phyloP scores from a whole-genome alignment of 2,329 filamentous ascomycete species.

The Phoma sp. region DNA sequence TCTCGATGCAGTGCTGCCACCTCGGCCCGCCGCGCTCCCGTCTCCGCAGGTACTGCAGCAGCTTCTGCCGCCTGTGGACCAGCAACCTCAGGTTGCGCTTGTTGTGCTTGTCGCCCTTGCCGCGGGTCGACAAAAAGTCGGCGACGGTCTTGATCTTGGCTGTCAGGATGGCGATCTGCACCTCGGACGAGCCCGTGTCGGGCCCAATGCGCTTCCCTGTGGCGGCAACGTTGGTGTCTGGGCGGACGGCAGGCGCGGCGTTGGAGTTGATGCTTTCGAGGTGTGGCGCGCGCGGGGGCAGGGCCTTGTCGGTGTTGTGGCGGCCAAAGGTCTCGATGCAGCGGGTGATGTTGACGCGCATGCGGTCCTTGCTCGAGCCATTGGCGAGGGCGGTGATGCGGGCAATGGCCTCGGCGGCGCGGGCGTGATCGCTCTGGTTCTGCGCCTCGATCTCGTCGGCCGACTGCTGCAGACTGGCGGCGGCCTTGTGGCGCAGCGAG shows the following conservation, averaged over 20 bases:
- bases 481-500: slow-evolving; percentile 4
- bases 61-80: slow-evolving; percentile 87
- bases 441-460: slow-evolving; percentile 33
- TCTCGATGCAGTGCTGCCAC: slow-evolving; percentile 86
- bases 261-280: slow-evolving; percentile 54
- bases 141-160: slow-evolving; percentile 87
- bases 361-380: slow-evolving; percentile 77
- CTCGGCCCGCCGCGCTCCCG: slow-evolving; percentile 91
- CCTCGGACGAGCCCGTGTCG: slow-evolving; percentile 93
- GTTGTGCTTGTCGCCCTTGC: slow-evolving; percentile 89
- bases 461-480: slow-evolving; percentile 11
- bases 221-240: slow-evolving; percentile 41
- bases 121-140: slow-evolving; percentile 71
- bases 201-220: slow-evolving; percentile 72
- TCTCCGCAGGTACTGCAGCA: slow-evolving; percentile 82
- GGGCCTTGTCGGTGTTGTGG: slow-evolving; percentile 78
- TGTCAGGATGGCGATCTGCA: slow-evolving; percentile 96
- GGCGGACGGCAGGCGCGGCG: slow-evolving; percentile 54
- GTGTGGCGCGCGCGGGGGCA: slow-evolving; percentile 66
- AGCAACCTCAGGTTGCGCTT: slow-evolving; percentile 87
- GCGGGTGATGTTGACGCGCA: slow-evolving; percentile 81
- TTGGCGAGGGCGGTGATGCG: slow-evolving; percentile 82
- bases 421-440: slow-evolving; percentile 59
- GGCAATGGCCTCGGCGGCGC: slow-evolving; percentile 75
- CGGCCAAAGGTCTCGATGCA: slow-evolving; percentile 89